Evolutionary conservation across 495 filamentous ascomycete species (phyloP).

Genomic region (Penicilliopsis zonata): DNA sequence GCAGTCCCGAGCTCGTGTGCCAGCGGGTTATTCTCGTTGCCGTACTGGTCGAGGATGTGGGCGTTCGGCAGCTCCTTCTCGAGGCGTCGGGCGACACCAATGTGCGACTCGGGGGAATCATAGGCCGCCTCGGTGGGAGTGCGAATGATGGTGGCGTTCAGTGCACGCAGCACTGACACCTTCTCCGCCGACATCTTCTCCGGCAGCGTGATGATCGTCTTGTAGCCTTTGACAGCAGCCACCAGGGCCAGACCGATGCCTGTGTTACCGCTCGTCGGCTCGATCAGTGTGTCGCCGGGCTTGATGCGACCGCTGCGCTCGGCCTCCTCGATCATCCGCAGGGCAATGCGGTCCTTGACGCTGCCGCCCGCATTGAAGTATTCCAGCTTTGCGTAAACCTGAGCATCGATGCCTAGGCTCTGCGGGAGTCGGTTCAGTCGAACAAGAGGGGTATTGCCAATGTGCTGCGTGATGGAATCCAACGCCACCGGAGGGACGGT

Average conservation of each 20-base stretch:
- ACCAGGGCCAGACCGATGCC: constrained; percentile 94
- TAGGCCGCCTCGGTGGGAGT: constrained; percentile 93
- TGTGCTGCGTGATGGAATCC: constrained; percentile 52
- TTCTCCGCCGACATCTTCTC: constrained; percentile 99
- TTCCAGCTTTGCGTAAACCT: constrained; percentile 91
- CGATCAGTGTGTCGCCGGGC: constrained; percentile 92
- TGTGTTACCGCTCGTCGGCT: constrained; percentile 97
- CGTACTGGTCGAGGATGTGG: constrained; percentile 94
- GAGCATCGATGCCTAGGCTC: constrained; percentile 74
- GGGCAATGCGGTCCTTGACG: constrained; percentile 93
- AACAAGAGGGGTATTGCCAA: constrained; percentile 92
- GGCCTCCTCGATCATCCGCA: constrained; percentile 96
- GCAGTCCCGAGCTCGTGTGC: constrained; percentile 94
- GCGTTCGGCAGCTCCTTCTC: constrained; percentile 94
- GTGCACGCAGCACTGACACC: constrained; percentile 80
- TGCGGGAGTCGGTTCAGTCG: constrained; percentile 85
- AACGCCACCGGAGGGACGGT: constrained; percentile 44
- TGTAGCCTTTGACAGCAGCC: constrained; percentile 87
- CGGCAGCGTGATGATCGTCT: constrained; percentile 94
- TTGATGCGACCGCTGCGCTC: constrained; percentile 87
- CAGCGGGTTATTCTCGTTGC: constrained; percentile 79
- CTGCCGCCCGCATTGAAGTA: constrained; percentile 96
- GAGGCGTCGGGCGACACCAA: constrained; percentile 81
- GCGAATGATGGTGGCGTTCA: constrained; percentile 94
- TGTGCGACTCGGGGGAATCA: constrained; percentile 91